Evolutionary conservation across 2,329 filamentous ascomycete genomes (phyloP).

Genomic region (Microsporum ferrugineum): DNA sequence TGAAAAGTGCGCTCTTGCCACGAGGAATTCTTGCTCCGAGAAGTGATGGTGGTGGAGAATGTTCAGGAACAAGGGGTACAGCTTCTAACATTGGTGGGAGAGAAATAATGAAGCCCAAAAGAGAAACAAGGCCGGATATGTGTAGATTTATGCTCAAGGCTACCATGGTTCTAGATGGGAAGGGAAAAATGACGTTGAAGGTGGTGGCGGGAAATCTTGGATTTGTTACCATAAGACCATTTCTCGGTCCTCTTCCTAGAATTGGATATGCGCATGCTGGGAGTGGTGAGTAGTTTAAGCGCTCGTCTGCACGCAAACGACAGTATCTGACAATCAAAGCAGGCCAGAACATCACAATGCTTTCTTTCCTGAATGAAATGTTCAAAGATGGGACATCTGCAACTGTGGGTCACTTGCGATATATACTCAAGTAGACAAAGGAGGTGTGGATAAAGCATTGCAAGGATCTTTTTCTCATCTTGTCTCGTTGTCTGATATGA

Average conservation of each 20-base stretch:
- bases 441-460: not conserved
- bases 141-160: not conserved
- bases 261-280: not conserved
- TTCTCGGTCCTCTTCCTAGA: not conserved
- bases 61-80: constrained; percentile 1
- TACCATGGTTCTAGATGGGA: not conserved
- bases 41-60: not conserved
- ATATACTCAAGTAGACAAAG: not conserved
- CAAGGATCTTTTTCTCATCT: not conserved
- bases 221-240: not conserved
- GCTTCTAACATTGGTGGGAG: not conserved
- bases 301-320: not conserved
- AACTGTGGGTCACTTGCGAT: not conserved
- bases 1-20: not conserved
- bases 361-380: not conserved
- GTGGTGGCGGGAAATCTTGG: not conserved
- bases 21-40: not conserved
- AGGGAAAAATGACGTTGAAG: not conserved
- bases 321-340: not conserved
- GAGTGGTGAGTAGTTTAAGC: not conserved
- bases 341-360: not conserved
- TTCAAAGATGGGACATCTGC: not conserved
- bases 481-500: not conserved
- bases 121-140: not conserved
- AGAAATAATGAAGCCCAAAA: not conserved